Evolutionary conservation across 768 basidiomycete species (phyloP).

Genomic region (Pulveroboletus sp.): DNA sequence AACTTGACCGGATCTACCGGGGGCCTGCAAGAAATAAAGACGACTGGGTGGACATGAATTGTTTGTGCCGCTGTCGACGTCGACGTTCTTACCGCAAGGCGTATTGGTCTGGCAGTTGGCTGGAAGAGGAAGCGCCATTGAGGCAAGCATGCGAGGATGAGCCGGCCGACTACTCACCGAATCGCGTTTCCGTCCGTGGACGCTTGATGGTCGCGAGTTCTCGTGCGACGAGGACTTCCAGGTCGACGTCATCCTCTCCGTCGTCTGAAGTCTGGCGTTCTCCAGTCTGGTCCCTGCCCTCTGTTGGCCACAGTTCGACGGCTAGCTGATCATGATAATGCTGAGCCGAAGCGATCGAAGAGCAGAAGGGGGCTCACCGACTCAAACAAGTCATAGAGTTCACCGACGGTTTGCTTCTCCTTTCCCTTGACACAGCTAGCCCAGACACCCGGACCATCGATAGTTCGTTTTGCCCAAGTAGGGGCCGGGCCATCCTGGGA

Average conservation of each 20-base stretch:
- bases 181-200: conserved; percentile 56
- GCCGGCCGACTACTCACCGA: conserved; percentile 44
- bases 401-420: conserved; percentile 71
- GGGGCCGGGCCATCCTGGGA: conserved; percentile 57
- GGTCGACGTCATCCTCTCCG: conserved; percentile 41
- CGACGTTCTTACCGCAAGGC: conserved; percentile 52
- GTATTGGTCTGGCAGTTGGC: conserved; percentile 78
- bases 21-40: conserved; percentile 75
- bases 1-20: conserved; percentile 75
- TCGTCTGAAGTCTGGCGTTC: conserved; percentile 29
- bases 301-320: conserved; percentile 62
- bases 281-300: conserved; percentile 21
- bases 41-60: conserved; percentile 39
- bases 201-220: conserved; percentile 70
- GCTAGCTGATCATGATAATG: conserved; percentile 48
- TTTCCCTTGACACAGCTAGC: conserved; percentile 83
- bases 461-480: conserved; percentile 56
- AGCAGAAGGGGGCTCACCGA: conserved; percentile 44
- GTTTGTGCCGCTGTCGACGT: not conserved
- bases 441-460: conserved; percentile 85
- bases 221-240: conserved; percentile 67
- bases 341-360: conserved; percentile 3
- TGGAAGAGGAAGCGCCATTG: conserved; percentile 28
- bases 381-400: conserved; percentile 76
- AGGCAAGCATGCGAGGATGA: not conserved